Base-by-base conservation (phyloP, 768 basidiomycete species). In the Agaricus blazei region DNA sequence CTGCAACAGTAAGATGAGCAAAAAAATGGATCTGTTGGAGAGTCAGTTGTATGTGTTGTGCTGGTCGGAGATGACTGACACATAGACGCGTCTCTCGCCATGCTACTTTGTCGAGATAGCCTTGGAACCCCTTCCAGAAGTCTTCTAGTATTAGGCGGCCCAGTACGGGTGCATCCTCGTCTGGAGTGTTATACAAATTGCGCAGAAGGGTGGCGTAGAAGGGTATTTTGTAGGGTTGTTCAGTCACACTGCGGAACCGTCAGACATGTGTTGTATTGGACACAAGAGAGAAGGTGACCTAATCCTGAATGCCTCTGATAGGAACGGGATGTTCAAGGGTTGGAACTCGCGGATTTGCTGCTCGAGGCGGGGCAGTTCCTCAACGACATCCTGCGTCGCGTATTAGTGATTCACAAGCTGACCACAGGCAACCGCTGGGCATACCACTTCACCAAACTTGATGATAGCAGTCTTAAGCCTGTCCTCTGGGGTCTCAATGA, bases 161-260 rank as follows among this genome's bases (percentile, higher is more conserved):
- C 0, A 90, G 67, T 0, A 83, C 74, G 19, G 72, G 74, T 34
- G 70, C 70, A 40, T 76, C 79, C 28, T 70, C 60, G 3, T 69
- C 72, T 4, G 70, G 67, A 37, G 68, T 74, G 62, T 82, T 79
- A 62, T 83, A 79, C 38, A 98, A 73, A 38, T 84, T 70, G 23
- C 85, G 79, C 47, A 97, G 76, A 15, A 98, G 71, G 9, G 90
- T 83, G 11, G 91, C 91, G 70, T 93, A 94, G 65, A 85, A 89
- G 0, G 93, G 88, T 36, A 91, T 88, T 75, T 98, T 99, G 76
- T 84, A 94, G 0, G 95, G 94, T 63, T 97, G 89, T 70, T 98
- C 92, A 0, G 88, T 92, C 51, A 92, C 83, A 48, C 91, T 93
- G 64, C 4, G 40, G n/a, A 59, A 42, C 27, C 19, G 43, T 59